Conservation (phyloP, 192 early-diverging fungal genomes). For the Backusella tuberculispora region DNA sequence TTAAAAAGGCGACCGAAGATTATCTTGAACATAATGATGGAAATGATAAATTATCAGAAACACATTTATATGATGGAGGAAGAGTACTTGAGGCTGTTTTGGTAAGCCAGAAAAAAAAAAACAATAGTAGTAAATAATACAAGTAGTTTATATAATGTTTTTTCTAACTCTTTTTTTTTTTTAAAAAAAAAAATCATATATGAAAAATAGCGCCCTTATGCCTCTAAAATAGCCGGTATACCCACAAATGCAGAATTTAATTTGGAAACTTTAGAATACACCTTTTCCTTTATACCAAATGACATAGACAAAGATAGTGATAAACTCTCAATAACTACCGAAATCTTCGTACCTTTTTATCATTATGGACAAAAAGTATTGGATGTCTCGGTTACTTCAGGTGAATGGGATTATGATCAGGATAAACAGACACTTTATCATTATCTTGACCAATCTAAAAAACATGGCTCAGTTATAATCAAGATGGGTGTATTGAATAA, state of each 20-base stretch:
- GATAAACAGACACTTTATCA: conserved; percentile 71
- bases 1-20: conserved; percentile 12
- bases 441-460: not conserved
- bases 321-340: conserved; percentile 45
- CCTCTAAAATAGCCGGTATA: conserved; percentile 71
- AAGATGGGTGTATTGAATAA: not conserved
- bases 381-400: conserved; percentile 66
- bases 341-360: conserved; percentile 76
- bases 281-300: conserved; percentile 54
- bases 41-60: not conserved
- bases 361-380: conserved; percentile 61
- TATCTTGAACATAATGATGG: conserved; percentile 4
- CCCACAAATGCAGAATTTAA: conserved; percentile 65
- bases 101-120: conserved; percentile 36
- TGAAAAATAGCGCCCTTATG: conserved; percentile 68
- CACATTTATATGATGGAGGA: conserved; percentile 68
- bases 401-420: conserved; percentile 71
- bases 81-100: conserved; percentile 79
- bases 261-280: conserved; percentile 61
- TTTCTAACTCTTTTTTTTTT: not conserved
- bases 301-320: conserved; percentile 1
- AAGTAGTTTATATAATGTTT: not conserved
- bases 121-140: too few relatives aligned
- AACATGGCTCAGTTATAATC: not conserved
- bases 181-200: not conserved